Conservation (phyloP, 306 rosid species). For the Rosa chinensis region DNA sequence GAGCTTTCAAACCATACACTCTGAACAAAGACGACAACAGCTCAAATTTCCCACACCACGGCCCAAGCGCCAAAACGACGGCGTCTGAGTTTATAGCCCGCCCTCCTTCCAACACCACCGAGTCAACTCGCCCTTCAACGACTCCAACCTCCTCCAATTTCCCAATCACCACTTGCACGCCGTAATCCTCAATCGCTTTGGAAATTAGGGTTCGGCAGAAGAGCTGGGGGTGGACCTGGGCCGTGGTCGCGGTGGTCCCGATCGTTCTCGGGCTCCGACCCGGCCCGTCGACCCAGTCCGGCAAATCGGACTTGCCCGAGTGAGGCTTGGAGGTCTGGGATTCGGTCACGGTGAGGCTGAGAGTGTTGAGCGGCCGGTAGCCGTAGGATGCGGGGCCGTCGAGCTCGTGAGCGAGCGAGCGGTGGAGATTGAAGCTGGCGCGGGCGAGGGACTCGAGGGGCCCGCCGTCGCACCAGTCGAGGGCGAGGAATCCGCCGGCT, state of each 20-base stretch:
- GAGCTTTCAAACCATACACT: constrained; percentile 72
- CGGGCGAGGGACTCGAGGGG: constrained; percentile 67
- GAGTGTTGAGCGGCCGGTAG: constrained; percentile 67
- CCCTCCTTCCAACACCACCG: constrained; percentile 65
- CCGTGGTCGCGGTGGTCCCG: constrained; percentile 68
- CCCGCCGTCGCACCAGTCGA: constrained; percentile 89
- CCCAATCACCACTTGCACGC: constrained; percentile 66
- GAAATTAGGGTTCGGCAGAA: constrained; percentile 57
- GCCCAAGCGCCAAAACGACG: constrained; percentile 80
- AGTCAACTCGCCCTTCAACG: constrained; percentile 43
- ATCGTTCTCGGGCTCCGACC: constrained; percentile 42
- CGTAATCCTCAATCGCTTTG: constrained; percentile 60
- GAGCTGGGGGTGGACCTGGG: constrained; percentile 85
- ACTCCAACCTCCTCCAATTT: constrained; percentile 56
- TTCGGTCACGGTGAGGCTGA: constrained; percentile 63
- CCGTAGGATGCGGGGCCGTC: constrained; percentile 78
- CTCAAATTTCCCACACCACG: constrained; percentile 74
- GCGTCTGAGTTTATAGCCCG: constrained; percentile 56
- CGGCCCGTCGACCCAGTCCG: constrained; percentile 74
- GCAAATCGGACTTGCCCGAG: constrained; percentile 32
- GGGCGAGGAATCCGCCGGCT: constrained; percentile 92
- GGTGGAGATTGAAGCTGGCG: constrained; percentile 83
- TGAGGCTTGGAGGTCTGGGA: constrained; percentile 32
- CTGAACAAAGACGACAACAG: constrained; percentile 52
- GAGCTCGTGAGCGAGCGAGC: constrained; percentile 62